Percentiles rank a stretch among this genome's conserved stretches.
Conservation (phyloP, 345 rosid genomes). For the Conringia planisiliqua region DNA sequence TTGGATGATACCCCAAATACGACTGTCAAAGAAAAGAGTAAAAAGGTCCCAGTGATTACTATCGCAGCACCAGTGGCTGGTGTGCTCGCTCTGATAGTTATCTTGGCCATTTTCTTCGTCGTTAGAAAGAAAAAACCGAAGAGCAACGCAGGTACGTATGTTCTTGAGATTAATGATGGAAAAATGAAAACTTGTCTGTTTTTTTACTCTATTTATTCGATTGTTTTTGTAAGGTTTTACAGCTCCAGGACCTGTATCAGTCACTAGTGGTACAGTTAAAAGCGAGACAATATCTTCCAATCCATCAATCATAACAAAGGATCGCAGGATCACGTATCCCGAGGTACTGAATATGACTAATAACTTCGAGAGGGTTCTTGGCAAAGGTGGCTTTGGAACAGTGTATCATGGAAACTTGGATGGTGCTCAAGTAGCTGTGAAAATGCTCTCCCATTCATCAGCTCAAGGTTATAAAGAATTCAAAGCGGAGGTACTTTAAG, state of each 20-base stretch:
- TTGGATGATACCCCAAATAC: background rate
- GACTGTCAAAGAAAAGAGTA: background rate
- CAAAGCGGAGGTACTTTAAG: constrained; percentile 32
- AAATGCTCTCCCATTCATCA: constrained; percentile 36
- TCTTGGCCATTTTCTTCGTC: constrained; percentile 11
- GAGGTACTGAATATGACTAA: constrained; percentile 30
- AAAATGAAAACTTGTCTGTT: background rate
- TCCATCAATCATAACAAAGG: constrained; percentile 18
- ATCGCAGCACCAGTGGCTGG: constrained; percentile 16
- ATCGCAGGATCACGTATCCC: constrained; percentile 11
- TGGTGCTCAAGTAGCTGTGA: constrained; percentile 29
- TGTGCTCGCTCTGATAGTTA: background rate
- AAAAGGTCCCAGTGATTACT: constrained; percentile 1
- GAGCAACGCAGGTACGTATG: background rate
- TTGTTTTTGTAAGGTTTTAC: background rate
- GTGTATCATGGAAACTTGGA: constrained; percentile 29
- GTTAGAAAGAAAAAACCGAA: background rate
- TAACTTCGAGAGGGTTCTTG: constrained; percentile 29
- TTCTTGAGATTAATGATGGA: background rate
- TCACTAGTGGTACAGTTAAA: background rate
- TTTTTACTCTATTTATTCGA: background rate
- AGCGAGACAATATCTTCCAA: background rate
- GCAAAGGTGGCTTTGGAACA: constrained; percentile 36
- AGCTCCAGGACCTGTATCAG: background rate
- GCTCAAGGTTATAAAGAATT: constrained; percentile 39